Conservation (phyloP, 2,329 filamentous ascomycete species). For the Hypoxylon sp. region DNA sequence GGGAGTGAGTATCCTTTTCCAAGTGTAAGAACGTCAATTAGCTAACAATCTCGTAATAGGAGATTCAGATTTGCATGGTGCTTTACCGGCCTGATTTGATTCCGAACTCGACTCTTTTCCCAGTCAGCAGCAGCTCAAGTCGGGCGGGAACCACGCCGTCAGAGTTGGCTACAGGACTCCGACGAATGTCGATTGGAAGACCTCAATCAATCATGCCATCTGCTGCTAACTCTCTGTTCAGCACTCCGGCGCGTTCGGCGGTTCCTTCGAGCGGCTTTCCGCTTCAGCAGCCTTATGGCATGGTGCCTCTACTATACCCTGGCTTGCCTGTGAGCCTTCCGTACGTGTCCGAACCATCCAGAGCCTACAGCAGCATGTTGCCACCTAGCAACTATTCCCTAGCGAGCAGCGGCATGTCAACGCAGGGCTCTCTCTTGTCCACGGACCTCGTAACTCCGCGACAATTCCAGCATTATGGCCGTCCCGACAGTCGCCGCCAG, state of each 20-base stretch:
- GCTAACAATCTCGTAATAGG: conserved; percentile 38
- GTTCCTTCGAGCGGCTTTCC: conserved; percentile 45
- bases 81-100: conserved; percentile 50
- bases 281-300: conserved; percentile 53
- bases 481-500: conserved; percentile 62
- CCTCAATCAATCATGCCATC: conserved; percentile 43
- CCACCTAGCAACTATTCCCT: conserved; percentile 48
- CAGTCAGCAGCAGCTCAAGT: conserved; percentile 42
- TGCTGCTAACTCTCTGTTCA: conserved; percentile 44
- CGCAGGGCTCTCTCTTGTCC: conserved; percentile 43
- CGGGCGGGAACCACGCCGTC: conserved; percentile 42
- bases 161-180: conserved; percentile 48
- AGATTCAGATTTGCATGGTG: conserved; percentile 49
- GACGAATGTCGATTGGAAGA: conserved; percentile 48
- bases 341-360: conserved; percentile 53
- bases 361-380: conserved; percentile 49
- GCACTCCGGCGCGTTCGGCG: conserved; percentile 45
- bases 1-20: conserved; percentile 51
- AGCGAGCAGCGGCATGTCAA: conserved; percentile 46
- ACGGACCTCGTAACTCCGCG: conserved; percentile 59
- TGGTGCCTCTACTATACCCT: conserved; percentile 56
- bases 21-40: not conserved
- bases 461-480: conserved; percentile 52
- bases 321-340: conserved; percentile 52
- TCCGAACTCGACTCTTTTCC: conserved; percentile 35